Evolutionary conservation across 2,329 filamentous ascomycete genomes (phyloP), one percentile per base, ranked within the genome.

Genomic region (Amylocarpus encephaloides): DNA sequence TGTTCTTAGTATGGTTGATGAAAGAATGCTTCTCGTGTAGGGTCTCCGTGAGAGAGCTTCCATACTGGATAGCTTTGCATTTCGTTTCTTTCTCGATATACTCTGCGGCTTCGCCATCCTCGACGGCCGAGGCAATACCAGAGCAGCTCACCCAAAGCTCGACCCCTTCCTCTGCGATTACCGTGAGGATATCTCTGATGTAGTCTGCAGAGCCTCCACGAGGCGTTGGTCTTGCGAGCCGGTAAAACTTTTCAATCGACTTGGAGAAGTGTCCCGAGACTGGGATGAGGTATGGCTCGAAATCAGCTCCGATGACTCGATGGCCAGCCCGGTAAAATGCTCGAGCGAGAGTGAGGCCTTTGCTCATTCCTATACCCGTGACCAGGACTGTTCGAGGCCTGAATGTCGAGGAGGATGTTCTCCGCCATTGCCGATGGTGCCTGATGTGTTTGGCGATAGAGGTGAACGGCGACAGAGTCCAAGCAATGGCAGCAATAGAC

Each of bases 341-440:
- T 32, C 86, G 77, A 5, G 85, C 83, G 11, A 90, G 68, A 0
- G 73, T 70, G 3, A 90, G 72, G 7, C 84, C 86, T 64, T 88
- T 86, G 43, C 79, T 74, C 76, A 88, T 89, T 42, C 80, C 79
- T 2, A 89, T 74, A 3, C 86, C 85, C 0, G 86, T 89, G 41
- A 90, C 76, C n/a, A 91, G 74, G 33, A 90, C 71, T 0, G 77
- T 86, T 48, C 59, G 53, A 1, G 59, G 58, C 3, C 52, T 53
- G 41, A 60, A 60, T 1, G 55, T 56, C 6, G 59, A 51, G 12
- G 54, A 59, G 6, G 60, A 61, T 33, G 40, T 44, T n/a, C 46
- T 18, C 7, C 59, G 52, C 60, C 59, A 40, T 40, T 40, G n/a
- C 11, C 38, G 38, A 18, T 40, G 38, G 18, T 40, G 38, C 16